Conservation (phyloP, 257 asterid species). For the Euphrasia confusa region DNA sequence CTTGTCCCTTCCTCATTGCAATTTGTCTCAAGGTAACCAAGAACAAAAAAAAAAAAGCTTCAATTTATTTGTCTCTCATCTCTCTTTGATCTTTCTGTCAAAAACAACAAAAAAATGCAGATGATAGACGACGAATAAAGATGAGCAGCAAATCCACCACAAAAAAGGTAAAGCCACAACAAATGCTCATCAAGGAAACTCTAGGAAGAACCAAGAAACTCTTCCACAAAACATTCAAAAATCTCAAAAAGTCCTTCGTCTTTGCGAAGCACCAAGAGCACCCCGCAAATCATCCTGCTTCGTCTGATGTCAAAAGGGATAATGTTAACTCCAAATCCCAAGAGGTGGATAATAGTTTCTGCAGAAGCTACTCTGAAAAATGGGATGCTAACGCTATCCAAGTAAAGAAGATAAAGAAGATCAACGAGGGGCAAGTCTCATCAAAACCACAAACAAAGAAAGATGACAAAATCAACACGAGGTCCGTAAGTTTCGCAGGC, state of each 20-base stretch:
- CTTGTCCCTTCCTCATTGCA: slow-evolving; percentile 30
- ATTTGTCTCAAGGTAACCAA: slow-evolving; percentile 29
- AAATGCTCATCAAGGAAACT: slow-evolving; percentile 49
- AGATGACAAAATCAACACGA: slow-evolving; percentile 29
- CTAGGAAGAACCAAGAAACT: slow-evolving; percentile 46
- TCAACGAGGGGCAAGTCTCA: slow-evolving; percentile 21
- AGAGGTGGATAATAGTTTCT: slow-evolving; percentile 39
- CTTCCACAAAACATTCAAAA: slow-evolving; percentile 36
- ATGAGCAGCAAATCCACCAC: slow-evolving; percentile 34
- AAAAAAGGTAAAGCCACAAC: slow-evolving; percentile 35
- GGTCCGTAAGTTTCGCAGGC: slow-evolving; percentile 26
- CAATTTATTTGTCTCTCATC: slow-evolving; percentile 10
- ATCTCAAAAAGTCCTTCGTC: slow-evolving; percentile 39
- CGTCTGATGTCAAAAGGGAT: slow-evolving; percentile 19
- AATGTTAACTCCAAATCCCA: slow-evolving; percentile 24
- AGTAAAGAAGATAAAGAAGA: slow-evolving; percentile 18
- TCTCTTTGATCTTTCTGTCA: slow-evolving; percentile 25
- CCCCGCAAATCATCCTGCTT: slow-evolving; percentile 35
- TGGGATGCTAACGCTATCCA: slow-evolving; percentile 26
- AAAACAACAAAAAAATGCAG: not conserved
- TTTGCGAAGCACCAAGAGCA: slow-evolving; percentile 37
- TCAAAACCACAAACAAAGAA: slow-evolving; percentile 25
- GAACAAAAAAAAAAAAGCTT: slow-evolving; percentile 9
- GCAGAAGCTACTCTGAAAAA: slow-evolving; percentile 34
- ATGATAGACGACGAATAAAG: slow-evolving; percentile 23